Evolutionary conservation across 305 asterid genomes (phyloP).

Genomic region (Vinca major): DNA sequence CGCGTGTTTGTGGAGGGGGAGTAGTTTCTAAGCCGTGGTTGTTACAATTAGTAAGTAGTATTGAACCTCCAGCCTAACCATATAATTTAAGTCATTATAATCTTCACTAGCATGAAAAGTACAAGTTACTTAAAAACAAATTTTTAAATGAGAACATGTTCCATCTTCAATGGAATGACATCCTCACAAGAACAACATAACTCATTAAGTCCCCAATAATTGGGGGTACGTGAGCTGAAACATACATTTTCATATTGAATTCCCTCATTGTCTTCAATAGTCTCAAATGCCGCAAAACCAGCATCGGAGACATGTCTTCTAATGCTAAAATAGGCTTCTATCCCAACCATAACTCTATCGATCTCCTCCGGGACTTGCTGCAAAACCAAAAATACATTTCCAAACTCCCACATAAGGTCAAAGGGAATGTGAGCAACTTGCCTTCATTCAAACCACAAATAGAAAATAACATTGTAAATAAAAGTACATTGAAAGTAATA

Average conservation of each 20-base stretch:
- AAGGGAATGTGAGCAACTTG: neutral
- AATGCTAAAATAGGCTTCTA: conserved; percentile 93
- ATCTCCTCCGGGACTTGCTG: conserved; percentile 99
- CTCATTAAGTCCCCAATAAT: no score
- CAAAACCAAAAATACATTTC: conserved; percentile 10
- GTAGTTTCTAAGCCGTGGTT: neutral
- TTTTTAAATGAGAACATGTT: neutral
- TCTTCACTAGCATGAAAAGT: neutral
- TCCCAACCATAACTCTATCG: conserved; percentile 90
- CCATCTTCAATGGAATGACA: neutral
- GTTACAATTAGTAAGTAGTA: neutral
- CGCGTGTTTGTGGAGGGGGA: neutral
- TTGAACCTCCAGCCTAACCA: neutral
- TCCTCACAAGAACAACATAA: neutral
- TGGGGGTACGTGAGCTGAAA: neutral
- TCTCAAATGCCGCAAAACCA: conserved; percentile 67
- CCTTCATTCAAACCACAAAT: neutral
- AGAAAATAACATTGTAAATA: neutral
- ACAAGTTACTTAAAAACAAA: neutral
- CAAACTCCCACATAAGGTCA: neutral
- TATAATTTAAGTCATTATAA: neutral
- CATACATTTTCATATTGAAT: conserved; percentile 56
- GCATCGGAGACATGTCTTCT: conserved; percentile 73
- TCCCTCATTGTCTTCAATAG: conserved; percentile 44
- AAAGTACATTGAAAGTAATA: no score